These are phyloP conservation scores for Sphaceloma murrayae DNA, from an alignment of 2,329 filamentous ascomycete genomes.

Conservation along the genomic window DNA sequence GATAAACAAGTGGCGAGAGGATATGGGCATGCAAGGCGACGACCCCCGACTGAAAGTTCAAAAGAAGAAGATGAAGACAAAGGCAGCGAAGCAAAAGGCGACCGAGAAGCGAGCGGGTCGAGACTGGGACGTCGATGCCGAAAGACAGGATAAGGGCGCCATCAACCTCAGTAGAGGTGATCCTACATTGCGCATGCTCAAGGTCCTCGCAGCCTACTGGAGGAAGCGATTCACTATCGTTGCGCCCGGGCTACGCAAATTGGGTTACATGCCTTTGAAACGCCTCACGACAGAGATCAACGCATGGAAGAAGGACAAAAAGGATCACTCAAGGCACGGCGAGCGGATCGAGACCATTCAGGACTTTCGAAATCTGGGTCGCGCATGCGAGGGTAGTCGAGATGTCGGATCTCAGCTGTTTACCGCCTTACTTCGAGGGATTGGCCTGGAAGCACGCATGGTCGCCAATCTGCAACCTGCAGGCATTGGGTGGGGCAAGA, in stretches of 20 bases:
- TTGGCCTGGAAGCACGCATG: constrained; percentile 75
- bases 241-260: constrained; percentile 73
- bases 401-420: constrained; percentile 87
- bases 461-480: constrained; percentile 75
- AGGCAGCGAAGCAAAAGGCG: constrained; percentile 30
- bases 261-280: constrained; percentile 74
- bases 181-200: constrained; percentile 67
- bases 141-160: constrained; percentile 57
- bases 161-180: constrained; percentile 76
- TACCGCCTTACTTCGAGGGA: constrained; percentile 67
- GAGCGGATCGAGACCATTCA: constrained; percentile 61
- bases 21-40: constrained; percentile 45
- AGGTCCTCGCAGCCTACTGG: constrained; percentile 75
- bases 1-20: constrained; percentile 61
- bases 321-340: constrained; percentile 59
- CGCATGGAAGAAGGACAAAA: constrained; percentile 53
- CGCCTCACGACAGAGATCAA: constrained; percentile 64
- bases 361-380: constrained; percentile 60
- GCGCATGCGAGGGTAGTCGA: constrained; percentile 65
- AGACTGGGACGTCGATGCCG: constrained; percentile 65
- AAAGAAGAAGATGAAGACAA: constrained; percentile 30
- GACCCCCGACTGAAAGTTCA: constrained; percentile 31
- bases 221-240: constrained; percentile 70
- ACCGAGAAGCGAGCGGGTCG: constrained; percentile 40
- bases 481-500: constrained; percentile 84